Base-by-base conservation (phyloP, 2,329 filamentous ascomycete genomes). In the Cytospora schulzeri region DNA sequence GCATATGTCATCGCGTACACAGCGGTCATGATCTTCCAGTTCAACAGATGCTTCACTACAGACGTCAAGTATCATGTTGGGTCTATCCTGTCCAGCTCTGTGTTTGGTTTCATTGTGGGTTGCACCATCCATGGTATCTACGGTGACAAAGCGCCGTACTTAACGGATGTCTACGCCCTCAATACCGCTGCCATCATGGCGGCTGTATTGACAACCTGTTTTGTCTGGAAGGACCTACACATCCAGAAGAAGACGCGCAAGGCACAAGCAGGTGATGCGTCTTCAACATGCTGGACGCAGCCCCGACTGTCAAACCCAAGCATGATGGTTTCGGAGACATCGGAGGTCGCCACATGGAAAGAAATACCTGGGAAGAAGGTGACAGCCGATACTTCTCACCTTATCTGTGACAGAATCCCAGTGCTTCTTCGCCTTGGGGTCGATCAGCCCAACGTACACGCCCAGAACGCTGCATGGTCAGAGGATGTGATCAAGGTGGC, bases 41-140 rank as follows among this genome's bases (percentile, higher is more conserved):
- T 77, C 71, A 78, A 78, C 66, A 73, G 76, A 8, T 76, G 76
- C 65, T 78, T 78, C 68, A 77, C 76, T 17, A 76, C 71, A 2
- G 73, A 76, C 60, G 70, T 76, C 45, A 68, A 67, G 51, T 69
- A 70, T 5, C 76, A 78, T 58, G 71, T 76, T 54, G 69, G 69
- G 26, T 73, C 73, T 9, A 74, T 78, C 56, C 71, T 77, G n/a
- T 66, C 66, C 19, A 72, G 74, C 1, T 74, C 74, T 1, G 58
- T 68, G 17, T 52, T 72, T 7, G 76, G 76, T 0, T 76, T 76
- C 57, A 48, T 73, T 11, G 69, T 71, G 0, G 76, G 76, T 15
- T 74, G 74, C 31, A 64, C 71, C 5, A 65, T 78, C 0, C 75
- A 75, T 58, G 70, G 69, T 1, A 55, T 76, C 5, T 74, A 71